These are phyloP conservation scores for Fomitopsis serialis DNA, from an alignment of 768 basidiomycete genomes.

Conservation along the genomic window DNA sequence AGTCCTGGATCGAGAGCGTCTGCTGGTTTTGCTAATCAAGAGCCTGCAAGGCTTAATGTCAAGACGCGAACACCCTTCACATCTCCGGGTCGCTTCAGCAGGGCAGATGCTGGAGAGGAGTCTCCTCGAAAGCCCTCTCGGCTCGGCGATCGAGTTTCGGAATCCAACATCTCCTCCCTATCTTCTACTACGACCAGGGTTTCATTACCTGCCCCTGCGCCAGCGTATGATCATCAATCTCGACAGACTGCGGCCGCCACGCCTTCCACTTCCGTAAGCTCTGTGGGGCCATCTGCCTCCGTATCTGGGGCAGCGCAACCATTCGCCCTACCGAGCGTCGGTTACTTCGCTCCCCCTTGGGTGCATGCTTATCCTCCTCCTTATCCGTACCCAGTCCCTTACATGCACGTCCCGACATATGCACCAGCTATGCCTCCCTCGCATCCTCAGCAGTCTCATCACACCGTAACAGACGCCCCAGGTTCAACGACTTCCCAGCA, in stretches of 20 bases:
- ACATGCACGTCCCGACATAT: slow-evolving; percentile 37
- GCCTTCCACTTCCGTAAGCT: slow-evolving; percentile 30
- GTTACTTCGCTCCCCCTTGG: slow-evolving; percentile 48
- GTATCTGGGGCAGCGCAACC: slow-evolving; percentile 17
- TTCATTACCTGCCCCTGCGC: slow-evolving; percentile 16
- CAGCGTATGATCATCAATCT: slow-evolving; percentile 1
- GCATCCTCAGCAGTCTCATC: slow-evolving; percentile 14
- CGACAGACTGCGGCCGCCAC: slow-evolving; percentile 17
- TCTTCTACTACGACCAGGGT: slow-evolving; percentile 12
- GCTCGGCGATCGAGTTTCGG: not conserved
- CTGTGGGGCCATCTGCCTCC: slow-evolving; percentile 27
- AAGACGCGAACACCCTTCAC: too few species aligned
- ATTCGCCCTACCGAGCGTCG: slow-evolving; percentile 28
- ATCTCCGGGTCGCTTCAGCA: too few species aligned
- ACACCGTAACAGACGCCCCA: slow-evolving; percentile 12
- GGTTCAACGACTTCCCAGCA: not conserved
- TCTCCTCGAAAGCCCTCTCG: too few species aligned
- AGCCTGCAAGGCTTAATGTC: too few species aligned
- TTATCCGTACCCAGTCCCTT: slow-evolving; percentile 45
- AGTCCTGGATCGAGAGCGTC: too few species aligned
- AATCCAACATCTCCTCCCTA: slow-evolving; percentile 1
- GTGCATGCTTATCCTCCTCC: slow-evolving; percentile 45
- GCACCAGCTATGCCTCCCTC: slow-evolving; percentile 31
- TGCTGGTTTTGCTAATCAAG: too few species aligned
- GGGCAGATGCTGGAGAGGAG: too few species aligned